phyloP scores from a whole-genome alignment of 2,329 filamentous ascomycete genomes.

The Scortechinia acanthostroma region DNA sequence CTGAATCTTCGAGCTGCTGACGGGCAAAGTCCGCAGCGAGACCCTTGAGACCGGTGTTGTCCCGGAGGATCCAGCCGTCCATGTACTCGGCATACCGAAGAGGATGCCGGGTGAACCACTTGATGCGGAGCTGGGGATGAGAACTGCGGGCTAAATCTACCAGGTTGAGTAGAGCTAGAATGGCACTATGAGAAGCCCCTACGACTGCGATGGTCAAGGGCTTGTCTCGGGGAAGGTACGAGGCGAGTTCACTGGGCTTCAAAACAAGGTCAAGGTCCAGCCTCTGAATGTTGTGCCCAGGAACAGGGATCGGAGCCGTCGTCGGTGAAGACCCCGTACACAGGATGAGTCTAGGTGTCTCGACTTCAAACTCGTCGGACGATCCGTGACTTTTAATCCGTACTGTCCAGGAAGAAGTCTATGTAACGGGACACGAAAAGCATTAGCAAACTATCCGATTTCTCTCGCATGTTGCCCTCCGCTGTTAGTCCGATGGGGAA shows the following conservation, averaged over 20 bases:
- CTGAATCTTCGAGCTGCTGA: conserved; percentile 44
- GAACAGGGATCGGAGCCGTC: conserved; percentile 29
- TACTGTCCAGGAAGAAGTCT: conserved; percentile 11
- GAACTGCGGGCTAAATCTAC: conserved; percentile 39
- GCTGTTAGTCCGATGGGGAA: too few relatives aligned
- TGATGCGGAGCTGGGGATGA: conserved; percentile 43
- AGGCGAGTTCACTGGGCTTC: conserved; percentile 37
- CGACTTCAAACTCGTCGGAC: conserved; percentile 17
- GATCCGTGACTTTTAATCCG: conserved; percentile 9
- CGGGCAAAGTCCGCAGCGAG: conserved; percentile 50
- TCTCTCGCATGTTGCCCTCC: too few relatives aligned
- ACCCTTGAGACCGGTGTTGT: conserved; percentile 61
- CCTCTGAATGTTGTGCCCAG: conserved; percentile 22
- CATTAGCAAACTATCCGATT: too few relatives aligned
- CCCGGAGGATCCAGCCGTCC: conserved; percentile 56
- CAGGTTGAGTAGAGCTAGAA: conserved; percentile 55
- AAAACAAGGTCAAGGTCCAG: conserved; percentile 47
- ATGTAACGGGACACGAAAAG: too few relatives aligned
- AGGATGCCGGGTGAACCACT: conserved; percentile 54
- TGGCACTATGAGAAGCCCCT: conserved; percentile 55
- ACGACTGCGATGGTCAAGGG: conserved; percentile 43
- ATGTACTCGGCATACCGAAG: conserved; percentile 54
- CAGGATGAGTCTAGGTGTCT: conserved; percentile 38
- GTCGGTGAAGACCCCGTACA: conserved; percentile 50
- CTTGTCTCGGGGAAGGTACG: conserved; percentile 22